Conservation (phyloP, 2,329 filamentous ascomycete species). For the Neonectria ditissima region DNA sequence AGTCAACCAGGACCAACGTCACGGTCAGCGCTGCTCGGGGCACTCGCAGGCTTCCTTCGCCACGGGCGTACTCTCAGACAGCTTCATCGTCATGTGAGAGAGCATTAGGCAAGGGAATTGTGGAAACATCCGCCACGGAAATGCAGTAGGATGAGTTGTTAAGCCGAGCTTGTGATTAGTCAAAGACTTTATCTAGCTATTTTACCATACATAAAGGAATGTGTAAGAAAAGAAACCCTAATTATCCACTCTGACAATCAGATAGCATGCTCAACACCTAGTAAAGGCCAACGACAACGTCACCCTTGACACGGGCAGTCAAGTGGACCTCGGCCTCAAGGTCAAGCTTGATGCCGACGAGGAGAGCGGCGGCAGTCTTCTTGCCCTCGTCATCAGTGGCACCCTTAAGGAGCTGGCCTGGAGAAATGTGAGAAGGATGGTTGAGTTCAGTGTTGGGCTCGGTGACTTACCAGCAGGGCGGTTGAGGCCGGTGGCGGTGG, state of each 20-base stretch:
- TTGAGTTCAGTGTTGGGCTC: background rate
- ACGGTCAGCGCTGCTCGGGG: no score
- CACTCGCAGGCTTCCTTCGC: no score
- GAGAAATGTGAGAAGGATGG: conserved; percentile 15
- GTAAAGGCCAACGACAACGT: conserved; percentile 63
- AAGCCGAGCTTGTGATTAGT: background rate
- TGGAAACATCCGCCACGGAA: background rate
- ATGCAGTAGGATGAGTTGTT: background rate
- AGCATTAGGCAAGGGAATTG: no score
- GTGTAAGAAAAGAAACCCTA: background rate
- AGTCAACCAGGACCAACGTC: no score
- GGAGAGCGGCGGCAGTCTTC: conserved; percentile 67
- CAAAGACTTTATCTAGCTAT: background rate
- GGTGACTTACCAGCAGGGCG: conserved; percentile 44
- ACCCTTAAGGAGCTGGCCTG: conserved; percentile 67
- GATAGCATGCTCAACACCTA: conserved; percentile 21
- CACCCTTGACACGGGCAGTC: conserved; percentile 69
- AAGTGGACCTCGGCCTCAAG: conserved; percentile 72
- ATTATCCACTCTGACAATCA: background rate
- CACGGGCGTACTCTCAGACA: no score
- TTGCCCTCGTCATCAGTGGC: conserved; percentile 68
- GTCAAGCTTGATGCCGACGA: conserved; percentile 73
- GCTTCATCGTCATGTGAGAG: no score
- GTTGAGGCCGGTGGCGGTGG: conserved; percentile 51
- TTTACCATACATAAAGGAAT: background rate